Percentiles rank a stretch among this genome's conserved stretches.
Evolutionary conservation across 306 rosid genomes (phyloP).

Genomic region (Leucaena leucocephala): DNA sequence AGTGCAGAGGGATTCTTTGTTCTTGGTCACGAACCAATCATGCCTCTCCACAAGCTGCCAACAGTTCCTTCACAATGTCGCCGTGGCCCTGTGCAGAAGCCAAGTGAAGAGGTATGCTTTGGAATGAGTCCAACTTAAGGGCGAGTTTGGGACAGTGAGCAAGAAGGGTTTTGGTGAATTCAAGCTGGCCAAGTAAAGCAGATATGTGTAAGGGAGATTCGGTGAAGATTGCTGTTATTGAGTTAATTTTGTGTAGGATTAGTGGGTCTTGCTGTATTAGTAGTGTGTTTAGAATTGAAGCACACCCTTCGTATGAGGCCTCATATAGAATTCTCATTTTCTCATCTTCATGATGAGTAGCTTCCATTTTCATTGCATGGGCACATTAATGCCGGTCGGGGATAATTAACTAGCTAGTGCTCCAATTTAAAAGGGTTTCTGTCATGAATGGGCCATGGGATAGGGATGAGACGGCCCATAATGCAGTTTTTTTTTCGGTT

Average conservation of each 20-base stretch:
- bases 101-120: background rate
- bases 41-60: background rate
- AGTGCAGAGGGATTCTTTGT: slow-evolving; percentile 20
- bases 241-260: background rate
- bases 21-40: slow-evolving; percentile 3
- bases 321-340: background rate
- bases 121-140: background rate
- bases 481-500: too few species aligned
- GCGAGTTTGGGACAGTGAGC: background rate
- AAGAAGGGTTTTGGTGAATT: background rate
- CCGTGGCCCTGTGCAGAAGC: slow-evolving; percentile 1
- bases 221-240: background rate
- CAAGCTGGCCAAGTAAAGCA: background rate
- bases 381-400: background rate
- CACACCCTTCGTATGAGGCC: background rate
- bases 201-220: slow-evolving; percentile 5
- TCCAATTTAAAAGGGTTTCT: background rate
- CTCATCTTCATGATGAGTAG: background rate
- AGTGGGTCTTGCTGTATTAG: background rate
- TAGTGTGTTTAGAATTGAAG: background rate
- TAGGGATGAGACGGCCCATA: too few species aligned
- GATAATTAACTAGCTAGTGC: background rate
- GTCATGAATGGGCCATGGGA: too few species aligned
- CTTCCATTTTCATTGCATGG: background rate
- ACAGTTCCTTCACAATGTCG: background rate